Evolutionary conservation across 805 yeast species (phyloP), one percentile per base, ranked within the genome.

Genomic region (Hanseniaspora lachancei): DNA sequence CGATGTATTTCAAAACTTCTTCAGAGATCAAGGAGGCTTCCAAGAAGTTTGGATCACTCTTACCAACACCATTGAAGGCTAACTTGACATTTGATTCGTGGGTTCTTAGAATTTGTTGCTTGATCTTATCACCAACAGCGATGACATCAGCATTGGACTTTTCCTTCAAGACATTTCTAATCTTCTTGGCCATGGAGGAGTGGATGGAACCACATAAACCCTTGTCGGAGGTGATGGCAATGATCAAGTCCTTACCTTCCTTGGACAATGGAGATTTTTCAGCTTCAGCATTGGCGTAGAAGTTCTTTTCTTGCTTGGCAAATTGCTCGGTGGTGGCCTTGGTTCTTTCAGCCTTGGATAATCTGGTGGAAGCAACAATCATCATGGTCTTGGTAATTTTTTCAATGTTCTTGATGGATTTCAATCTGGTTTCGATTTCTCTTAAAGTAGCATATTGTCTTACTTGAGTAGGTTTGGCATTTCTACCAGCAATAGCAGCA

Each of bases 381-480:
- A 89, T 93, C 97, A 93, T 93, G 73, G 98, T 93, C 77, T 93
- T 93, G 76, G 98, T 93, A 77, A 93, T 93, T 79, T 93, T 93
- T 77, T 93, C 97, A 72, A 93, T 91, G 80, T 93, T 93, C 79
- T 91, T 93, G 72, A 93, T 93, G 62, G 97, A 88, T 78, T 93
- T 93, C 70, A 93, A 82, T 78, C 98, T 95, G 73, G 80, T 85
- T 78, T 93, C 98, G 69, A 93, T 95, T 75, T 93, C 98, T 77
- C 97, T 91, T 71, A 93, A 80, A 64, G 98, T 93, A 68, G 98
- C 98, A 78, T 88, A 91, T 78, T 82, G 83, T 84, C 96, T 86
- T 61, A 39, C 50, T 49, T 39, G 32, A 13, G 35, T 35, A 39
- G 56, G 51, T 15, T 18, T 32, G 24, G 41, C n/a, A 38, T 49